These are phyloP conservation scores for Aureobasidium sp. DNA, from an alignment of 2,329 filamentous ascomycete species.

Conservation along the genomic window DNA sequence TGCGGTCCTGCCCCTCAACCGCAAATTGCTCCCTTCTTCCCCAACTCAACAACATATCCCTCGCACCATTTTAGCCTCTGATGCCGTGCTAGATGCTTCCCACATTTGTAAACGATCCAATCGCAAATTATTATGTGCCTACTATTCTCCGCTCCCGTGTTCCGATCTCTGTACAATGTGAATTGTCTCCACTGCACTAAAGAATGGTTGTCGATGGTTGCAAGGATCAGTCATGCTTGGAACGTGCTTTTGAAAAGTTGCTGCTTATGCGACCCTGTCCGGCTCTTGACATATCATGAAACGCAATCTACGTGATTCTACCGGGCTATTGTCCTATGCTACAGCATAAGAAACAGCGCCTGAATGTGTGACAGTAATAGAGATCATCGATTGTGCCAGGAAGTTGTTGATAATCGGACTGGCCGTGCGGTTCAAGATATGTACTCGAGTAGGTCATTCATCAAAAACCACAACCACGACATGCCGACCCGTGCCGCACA, in stretches of 20 bases:
- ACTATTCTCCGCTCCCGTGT: not conserved
- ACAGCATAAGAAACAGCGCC: not conserved
- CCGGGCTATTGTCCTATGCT: no score
- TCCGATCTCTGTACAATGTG: not conserved
- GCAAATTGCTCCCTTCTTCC: not conserved
- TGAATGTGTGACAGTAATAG: not conserved
- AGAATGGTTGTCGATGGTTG: not conserved
- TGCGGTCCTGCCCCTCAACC: not conserved
- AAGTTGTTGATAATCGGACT: not conserved
- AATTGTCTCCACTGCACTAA: not conserved
- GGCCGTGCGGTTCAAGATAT: no score
- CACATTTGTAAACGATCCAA: not conserved
- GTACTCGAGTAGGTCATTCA: not conserved
- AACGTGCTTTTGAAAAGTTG: not conserved
- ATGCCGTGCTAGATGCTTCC: not conserved
- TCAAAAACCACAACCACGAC: not conserved
- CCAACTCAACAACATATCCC: not conserved
- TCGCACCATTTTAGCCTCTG: not conserved
- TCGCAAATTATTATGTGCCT: not conserved
- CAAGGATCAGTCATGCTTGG: not conserved
- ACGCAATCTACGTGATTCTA: not conserved
- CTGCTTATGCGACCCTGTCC: not conserved
- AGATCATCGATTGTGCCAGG: not conserved
- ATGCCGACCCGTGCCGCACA: not conserved
- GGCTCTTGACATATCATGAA: not conserved